These are phyloP conservation scores for Nectriaceae sp. DNA, from an alignment of 2,329 filamentous ascomycete species.

Conservation along the genomic window DNA sequence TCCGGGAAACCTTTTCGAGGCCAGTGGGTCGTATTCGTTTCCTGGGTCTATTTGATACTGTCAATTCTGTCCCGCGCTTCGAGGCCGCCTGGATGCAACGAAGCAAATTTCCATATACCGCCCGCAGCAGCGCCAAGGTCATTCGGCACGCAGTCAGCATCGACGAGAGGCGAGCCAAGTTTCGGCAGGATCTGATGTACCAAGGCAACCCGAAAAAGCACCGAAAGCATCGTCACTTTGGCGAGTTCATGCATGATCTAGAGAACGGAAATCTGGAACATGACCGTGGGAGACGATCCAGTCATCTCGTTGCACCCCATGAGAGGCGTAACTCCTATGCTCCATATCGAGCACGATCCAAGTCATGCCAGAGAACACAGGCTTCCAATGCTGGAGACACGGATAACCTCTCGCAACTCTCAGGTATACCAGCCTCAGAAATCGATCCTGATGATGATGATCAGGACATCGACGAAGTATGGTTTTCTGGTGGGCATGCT, in stretches of 20 bases:
- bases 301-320: conserved; percentile 16
- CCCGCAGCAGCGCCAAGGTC: conserved; percentile 57
- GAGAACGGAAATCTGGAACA: conserved; percentile 1
- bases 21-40: conserved; percentile 75
- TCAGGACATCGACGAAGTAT: conserved; percentile 79
- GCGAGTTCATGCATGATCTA: conserved; percentile 19
- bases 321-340: conserved; percentile 29
- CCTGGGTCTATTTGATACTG: conserved; percentile 79
- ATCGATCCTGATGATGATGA: conserved; percentile 46
- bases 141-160: conserved; percentile 72
- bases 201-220: conserved; percentile 37
- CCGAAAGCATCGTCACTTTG: conserved; percentile 23
- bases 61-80: conserved; percentile 78
- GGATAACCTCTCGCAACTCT: conserved; percentile 32
- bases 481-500: conserved; percentile 78
- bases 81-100: conserved; percentile 78
- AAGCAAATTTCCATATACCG: conserved; percentile 73
- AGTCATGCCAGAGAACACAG: conserved; percentile 34
- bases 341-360: conserved; percentile 45
- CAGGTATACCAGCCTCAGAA: conserved; percentile 30
- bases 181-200: conserved; percentile 69
- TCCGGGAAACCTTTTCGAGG: conserved; percentile 78
- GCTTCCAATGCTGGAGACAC: conserved; percentile 19
- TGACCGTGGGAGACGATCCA: conserved; percentile 16
- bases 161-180: conserved; percentile 71